Evolutionary conservation across 805 yeast genomes (phyloP).

Genomic region (Saturnispora serradocipensis): DNA sequence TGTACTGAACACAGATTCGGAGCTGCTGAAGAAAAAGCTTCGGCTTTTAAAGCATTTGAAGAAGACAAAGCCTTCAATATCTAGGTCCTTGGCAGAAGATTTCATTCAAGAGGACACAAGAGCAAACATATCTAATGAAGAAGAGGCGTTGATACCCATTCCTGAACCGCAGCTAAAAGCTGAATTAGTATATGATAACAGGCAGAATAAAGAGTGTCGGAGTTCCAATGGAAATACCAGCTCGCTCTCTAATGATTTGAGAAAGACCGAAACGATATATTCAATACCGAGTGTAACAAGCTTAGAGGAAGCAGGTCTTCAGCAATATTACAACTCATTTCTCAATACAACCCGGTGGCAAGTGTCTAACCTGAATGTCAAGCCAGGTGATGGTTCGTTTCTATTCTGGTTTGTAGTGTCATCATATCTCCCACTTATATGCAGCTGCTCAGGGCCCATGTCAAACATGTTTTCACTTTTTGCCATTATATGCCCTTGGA

Average conservation of each 20-base stretch:
- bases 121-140: not conserved
- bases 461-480: constrained; percentile 67
- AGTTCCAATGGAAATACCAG: not conserved
- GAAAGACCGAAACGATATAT: not conserved
- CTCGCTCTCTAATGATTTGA: not conserved
- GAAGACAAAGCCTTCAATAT: not conserved
- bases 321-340: constrained; percentile 19
- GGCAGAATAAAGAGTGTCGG: not conserved
- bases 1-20: not conserved
- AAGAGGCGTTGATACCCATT: not conserved
- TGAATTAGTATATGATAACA: not conserved
- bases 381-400: constrained; percentile 27
- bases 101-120: constrained; percentile 8
- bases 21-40: not conserved
- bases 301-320: constrained; percentile 13
- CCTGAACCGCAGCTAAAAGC: not conserved
- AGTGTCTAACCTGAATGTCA: constrained; percentile 22
- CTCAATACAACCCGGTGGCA: constrained; percentile 25
- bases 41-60: constrained; percentile 8
- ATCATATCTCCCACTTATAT: constrained; percentile 61
- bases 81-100: not conserved
- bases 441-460: constrained; percentile 73
- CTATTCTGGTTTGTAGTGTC: constrained; percentile 55
- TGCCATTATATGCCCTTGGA: constrained; percentile 66
- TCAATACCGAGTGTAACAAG: constrained; percentile 7